Evolutionary conservation across 1,139 yeast genomes (phyloP).

Genomic region (Debaryomycetaceae sp.): DNA sequence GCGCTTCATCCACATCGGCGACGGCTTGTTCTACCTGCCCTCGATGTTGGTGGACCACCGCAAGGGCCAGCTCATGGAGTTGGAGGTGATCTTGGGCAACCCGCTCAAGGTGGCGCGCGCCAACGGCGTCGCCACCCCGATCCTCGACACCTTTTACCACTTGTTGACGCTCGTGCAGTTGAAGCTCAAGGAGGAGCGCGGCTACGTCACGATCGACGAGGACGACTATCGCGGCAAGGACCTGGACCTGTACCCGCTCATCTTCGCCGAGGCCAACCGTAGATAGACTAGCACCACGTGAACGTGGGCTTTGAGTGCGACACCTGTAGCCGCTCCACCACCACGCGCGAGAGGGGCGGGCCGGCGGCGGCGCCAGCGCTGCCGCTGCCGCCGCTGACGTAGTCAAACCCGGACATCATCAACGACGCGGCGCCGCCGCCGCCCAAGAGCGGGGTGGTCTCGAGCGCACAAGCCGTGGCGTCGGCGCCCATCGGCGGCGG

Average conservation of each 20-base stretch:
- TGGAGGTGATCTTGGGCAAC: slow-evolving; percentile 69
- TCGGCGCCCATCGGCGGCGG: slow-evolving; percentile 1
- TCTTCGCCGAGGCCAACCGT: slow-evolving; percentile 15
- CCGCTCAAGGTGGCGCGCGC: slow-evolving; percentile 58
- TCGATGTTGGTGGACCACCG: slow-evolving; percentile 72
- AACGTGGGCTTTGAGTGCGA: slow-evolving; percentile 59
- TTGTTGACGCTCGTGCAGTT: slow-evolving; percentile 58
- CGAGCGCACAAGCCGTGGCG: slow-evolving; percentile 5
- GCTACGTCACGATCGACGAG: slow-evolving; percentile 31
- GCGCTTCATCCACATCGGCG: slow-evolving; percentile 53
- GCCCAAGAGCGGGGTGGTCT: slow-evolving; percentile 10
- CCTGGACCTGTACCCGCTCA: slow-evolving; percentile 28
- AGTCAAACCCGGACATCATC: slow-evolving; percentile 21
- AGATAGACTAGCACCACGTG: slow-evolving; percentile 53
- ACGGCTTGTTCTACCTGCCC: slow-evolving; percentile 62
- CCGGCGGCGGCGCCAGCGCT: too few species aligned
- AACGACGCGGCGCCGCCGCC: slow-evolving; percentile 6
- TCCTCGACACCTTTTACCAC: slow-evolving; percentile 51
- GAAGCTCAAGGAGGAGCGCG: slow-evolving; percentile 51
- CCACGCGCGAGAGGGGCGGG: slow-evolving; percentile 32
- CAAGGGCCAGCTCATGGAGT: slow-evolving; percentile 66
- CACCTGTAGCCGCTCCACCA: slow-evolving; percentile 59
- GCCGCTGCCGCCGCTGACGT: too few species aligned
- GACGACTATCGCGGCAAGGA: slow-evolving; percentile 21
- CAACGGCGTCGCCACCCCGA: slow-evolving; percentile 56